Evolutionary conservation across 257 asterid genomes (phyloP), one percentile per base, ranked within the genome.

Genomic region (Nicotiana undulata): DNA sequence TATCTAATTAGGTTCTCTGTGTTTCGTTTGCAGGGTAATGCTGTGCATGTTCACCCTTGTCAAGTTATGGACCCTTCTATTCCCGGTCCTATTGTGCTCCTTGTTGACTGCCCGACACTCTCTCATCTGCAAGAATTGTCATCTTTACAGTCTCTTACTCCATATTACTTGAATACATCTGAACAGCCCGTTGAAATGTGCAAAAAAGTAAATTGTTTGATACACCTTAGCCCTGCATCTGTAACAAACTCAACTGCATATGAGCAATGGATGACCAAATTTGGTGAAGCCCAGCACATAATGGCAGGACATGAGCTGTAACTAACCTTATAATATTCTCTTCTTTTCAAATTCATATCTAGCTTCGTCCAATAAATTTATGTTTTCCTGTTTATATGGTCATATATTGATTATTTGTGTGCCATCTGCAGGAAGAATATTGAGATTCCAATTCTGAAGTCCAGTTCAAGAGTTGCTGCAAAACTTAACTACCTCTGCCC

Each of bases 221-320:
- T 95, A 88, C 98, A 95, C 86, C 67, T 93, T 63, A 90, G 94
- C 80, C 98, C 97, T 58, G 79, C 88, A 15, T 63, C 58, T 66
- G 83, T 95, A 66, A 81, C 94, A 79, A 85, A 52, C 81, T 85
- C 92, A 20, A 83, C 86, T 9, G 91, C 87, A n/a, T 95, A 93
- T 83, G 89, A 81, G 81, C 86, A n/a, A 37, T 93, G 97, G 98
- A 95, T 93, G 97, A 85, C 92, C 49, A 91, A 82, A 85, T 92
- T 95, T 81, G 91, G 94, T 34, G 92, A 82, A 34, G 96, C 99
- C 77, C 96, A 90, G 85, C 99, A 95, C 86, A 91, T 95, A 85
- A 89, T 95, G 97, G 99, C 98, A 64, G 93, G 99, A 81, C 99
- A 95, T 83, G 94, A 92, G 82, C 87, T 65, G 97, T 93, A 82